These are phyloP conservation scores for Westerdykella sp. DNA, from an alignment of 2,329 filamentous ascomycete species.

Conservation along the genomic window DNA sequence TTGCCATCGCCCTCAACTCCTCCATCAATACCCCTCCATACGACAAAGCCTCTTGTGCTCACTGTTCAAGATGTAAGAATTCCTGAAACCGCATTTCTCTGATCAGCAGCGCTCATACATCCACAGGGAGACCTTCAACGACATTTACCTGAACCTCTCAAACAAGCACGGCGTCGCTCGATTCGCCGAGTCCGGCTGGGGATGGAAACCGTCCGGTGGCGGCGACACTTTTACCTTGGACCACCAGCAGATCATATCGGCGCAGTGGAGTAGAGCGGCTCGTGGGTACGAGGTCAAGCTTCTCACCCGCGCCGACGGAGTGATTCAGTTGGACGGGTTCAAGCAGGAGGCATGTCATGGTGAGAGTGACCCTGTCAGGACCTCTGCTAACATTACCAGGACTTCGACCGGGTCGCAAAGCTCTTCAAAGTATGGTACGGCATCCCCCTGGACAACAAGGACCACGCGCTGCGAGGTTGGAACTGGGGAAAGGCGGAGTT, in stretches of 20 bases:
- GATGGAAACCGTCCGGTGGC: conserved; percentile 85
- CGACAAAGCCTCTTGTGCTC: too few relatives aligned
- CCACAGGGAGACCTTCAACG: conserved; percentile 83
- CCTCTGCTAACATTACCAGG: conserved; percentile 43
- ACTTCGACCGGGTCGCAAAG: conserved; percentile 84
- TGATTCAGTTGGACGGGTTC: conserved; percentile 94
- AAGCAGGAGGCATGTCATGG: conserved; percentile 62
- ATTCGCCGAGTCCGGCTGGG: conserved; percentile 88
- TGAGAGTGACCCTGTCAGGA: neutral
- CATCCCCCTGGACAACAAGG: conserved; percentile 82
- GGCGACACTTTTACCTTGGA: conserved; percentile 93
- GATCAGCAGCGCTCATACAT: neutral
- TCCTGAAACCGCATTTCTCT: too few relatives aligned
- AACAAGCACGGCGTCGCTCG: conserved; percentile 89
- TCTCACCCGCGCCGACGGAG: conserved; percentile 71
- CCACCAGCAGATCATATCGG: conserved; percentile 72
- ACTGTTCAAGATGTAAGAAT: too few relatives aligned
- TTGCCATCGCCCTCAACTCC: too few relatives aligned
- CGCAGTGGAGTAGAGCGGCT: conserved; percentile 91
- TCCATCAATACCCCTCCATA: too few relatives aligned
- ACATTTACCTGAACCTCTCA: conserved; percentile 92
- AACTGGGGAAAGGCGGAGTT: conserved; percentile 99
- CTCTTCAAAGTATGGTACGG: conserved; percentile 99
- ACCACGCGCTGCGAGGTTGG: conserved; percentile 93
- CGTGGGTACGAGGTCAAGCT: conserved; percentile 94